These are phyloP conservation scores for Primulina eburnea DNA, from an alignment of 257 asterid species.

Conservation along the genomic window DNA sequence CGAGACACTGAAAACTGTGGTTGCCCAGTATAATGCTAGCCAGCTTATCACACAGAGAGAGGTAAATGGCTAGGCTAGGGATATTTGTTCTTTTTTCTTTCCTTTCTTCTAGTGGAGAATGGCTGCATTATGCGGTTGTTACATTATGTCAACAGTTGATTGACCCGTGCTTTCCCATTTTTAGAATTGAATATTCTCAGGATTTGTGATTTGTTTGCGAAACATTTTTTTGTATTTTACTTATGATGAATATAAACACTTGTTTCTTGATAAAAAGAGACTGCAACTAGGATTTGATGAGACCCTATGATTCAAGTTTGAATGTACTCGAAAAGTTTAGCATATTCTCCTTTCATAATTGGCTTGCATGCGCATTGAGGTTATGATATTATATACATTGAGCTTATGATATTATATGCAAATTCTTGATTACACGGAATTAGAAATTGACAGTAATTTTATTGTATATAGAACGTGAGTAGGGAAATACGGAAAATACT, in stretches of 20 bases:
- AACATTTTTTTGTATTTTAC: too few species aligned
- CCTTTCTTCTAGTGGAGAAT: not conserved
- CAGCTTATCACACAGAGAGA: conserved; percentile 97
- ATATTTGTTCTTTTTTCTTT: not conserved
- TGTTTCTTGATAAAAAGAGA: not conserved
- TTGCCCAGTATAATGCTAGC: conserved; percentile 92
- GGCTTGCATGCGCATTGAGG: not conserved
- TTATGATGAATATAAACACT: not conserved
- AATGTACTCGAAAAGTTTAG: conserved; percentile 3
- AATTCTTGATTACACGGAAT: not conserved
- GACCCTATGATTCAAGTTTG: not conserved
- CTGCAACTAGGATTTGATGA: not conserved
- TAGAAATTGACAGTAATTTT: conserved; percentile 3
- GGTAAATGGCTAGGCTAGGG: conserved; percentile 33
- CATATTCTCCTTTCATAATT: not conserved
- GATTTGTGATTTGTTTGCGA: not conserved
- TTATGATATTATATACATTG: not conserved
- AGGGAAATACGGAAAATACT: conserved; percentile 73
- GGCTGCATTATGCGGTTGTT: not conserved
- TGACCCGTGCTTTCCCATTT: not conserved
- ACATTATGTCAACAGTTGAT: not conserved
- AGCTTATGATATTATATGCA: not conserved
- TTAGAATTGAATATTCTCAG: conserved; percentile 6
- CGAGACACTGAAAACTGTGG: conserved; percentile 88
- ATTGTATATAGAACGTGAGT: conserved; percentile 63